phyloP scores from a whole-genome alignment of 306 rosid species.

The Gastrolobium villosum region DNA sequence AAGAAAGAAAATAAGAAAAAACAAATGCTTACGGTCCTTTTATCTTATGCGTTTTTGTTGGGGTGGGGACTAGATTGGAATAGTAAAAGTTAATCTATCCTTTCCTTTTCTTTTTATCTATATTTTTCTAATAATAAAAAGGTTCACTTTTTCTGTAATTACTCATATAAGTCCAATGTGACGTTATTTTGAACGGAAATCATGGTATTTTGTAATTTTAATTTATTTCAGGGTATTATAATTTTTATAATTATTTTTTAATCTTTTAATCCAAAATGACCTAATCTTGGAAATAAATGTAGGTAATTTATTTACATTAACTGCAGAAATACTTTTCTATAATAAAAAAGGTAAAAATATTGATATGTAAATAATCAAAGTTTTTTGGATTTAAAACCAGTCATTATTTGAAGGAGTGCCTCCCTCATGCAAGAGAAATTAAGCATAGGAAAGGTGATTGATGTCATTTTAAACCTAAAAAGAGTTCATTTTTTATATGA shows the following conservation, averaged over 20 bases:
- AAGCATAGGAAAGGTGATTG: constrained; percentile 19
- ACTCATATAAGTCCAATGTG: too few species aligned
- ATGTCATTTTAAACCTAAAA: not conserved
- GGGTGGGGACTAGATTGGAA: not conserved
- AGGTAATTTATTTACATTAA: too few species aligned
- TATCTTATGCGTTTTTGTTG: constrained; percentile 4
- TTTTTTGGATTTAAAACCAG: not conserved
- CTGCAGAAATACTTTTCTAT: too few species aligned
- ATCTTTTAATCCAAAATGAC: too few species aligned
- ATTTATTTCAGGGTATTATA: too few species aligned
- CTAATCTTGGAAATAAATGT: too few species aligned
- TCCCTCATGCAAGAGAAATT: not conserved
- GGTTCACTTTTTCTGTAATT: too few species aligned
- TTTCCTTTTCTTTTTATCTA: not conserved
- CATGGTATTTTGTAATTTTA: too few species aligned
- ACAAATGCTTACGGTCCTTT: not conserved
- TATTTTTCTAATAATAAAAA: not conserved
- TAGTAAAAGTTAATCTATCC: not conserved
- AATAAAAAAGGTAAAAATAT: not conserved
- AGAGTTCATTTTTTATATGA: not conserved
- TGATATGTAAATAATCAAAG: not conserved
- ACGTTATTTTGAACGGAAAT: too few species aligned
- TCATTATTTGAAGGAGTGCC: not conserved
- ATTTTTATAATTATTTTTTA: too few species aligned
- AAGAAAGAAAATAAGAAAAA: not conserved